Conservation (phyloP, 371 early-diverging fungal genomes). For the Mucor indicus region DNA sequence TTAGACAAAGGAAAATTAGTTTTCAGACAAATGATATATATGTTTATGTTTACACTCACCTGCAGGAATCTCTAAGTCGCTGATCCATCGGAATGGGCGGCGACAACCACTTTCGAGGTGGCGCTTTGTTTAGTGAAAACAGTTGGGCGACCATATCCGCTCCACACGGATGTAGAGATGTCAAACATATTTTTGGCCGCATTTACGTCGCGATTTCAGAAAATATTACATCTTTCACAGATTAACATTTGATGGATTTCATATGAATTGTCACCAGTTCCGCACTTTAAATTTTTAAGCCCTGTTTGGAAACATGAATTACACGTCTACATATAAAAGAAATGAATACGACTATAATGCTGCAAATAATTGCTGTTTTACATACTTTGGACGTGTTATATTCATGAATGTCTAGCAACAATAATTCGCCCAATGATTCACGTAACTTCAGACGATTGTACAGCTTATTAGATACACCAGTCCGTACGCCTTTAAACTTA, state of each 20-base stretch:
- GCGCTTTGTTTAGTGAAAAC: constrained; percentile 1
- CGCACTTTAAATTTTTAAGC: not conserved
- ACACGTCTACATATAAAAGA: not conserved
- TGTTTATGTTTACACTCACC: not conserved
- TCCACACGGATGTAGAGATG: not conserved
- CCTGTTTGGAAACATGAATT: not conserved
- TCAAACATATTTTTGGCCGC: not conserved
- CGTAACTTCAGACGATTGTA: not conserved
- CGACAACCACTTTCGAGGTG: constrained; percentile 1
- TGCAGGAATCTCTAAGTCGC: constrained; percentile 1
- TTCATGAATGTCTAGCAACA: constrained; percentile 7
- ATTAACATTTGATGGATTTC: not conserved
- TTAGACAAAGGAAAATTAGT: too few species aligned
- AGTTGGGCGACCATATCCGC: not conserved
- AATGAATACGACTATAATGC: not conserved
- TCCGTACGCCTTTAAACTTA: too few species aligned
- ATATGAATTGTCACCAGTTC: not conserved
- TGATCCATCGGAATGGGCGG: not conserved
- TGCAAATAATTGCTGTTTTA: not conserved
- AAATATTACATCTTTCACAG: constrained; percentile 1
- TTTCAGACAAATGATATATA: too few species aligned
- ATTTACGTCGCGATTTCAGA: not conserved
- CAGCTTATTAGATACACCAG: not conserved
- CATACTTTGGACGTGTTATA: constrained; percentile 9
- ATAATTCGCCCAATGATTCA: not conserved